Base-by-base conservation (phyloP, 108 stramenopile genomes). In the Cyclotella choctawhatcheeana region DNA sequence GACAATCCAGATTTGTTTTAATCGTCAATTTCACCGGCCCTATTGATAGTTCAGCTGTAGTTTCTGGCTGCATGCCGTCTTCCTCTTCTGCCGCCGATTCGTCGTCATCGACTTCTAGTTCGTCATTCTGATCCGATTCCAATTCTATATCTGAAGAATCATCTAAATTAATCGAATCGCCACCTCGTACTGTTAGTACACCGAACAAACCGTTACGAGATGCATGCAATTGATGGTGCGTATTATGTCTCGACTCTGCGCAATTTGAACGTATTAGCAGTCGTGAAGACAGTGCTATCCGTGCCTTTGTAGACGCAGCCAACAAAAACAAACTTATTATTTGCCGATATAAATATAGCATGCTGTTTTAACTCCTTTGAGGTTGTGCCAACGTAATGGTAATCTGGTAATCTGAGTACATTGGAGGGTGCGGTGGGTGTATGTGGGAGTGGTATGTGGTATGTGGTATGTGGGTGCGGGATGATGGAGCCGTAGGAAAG, bases 11-110 rank as follows among this genome's bases (percentile, higher is more conserved):
- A 50, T 81, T 84, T 21, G 91, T 89, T 64, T 71, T 76, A 10
- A 93, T 60, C 17, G 77, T 53, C 0, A 93, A 47, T 51, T 76
- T 77, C 32, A 89, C 85, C 12, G 91, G 88, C 20, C 55, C 55
- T 54, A 66, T 37, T 16, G 33, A 54, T 10, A 69, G 53, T 31
- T 68, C 56, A 44, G 69, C 58, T 53, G 37, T 59, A 7, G 59
- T 25, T 17, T 53, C 68, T 25, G 44, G 40, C 10, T 66, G 60
- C 0, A 74, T 69, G 2, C 37, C 64, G 16, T 77, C 77, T n/a
- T 86, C 75, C 25, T 80, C 77, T 22, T 81, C 66, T 13, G 71
- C 52, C 34, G 58, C 55, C n/a, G 10, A 56, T 56, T 71, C 69
- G 4, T 77, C 68, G 6, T 0, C 29, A 31, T 71, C 69, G 4